Base-by-base conservation (phyloP, 139 green algal genomes). In the Chlorella ohadii region DNA sequence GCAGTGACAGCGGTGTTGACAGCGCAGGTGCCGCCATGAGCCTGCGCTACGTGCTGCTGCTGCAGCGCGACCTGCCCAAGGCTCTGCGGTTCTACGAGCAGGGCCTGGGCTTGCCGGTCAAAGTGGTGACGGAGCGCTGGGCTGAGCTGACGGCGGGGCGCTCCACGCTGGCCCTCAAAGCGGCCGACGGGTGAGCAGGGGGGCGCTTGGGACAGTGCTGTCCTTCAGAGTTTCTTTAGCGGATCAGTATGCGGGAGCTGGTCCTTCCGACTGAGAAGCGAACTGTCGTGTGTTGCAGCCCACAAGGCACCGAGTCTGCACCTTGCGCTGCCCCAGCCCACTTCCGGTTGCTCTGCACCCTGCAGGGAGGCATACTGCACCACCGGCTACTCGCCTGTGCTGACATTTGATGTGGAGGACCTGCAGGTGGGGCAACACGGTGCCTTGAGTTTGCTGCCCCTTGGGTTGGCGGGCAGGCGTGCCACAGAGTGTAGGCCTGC, bases 351-450 rank as follows among this genome's bases (percentile, higher is more conserved):
- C n/a, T n/a, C n/a, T n/a, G n/a, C n/a, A n/a, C n/a, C n/a, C 4
- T 79, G 77, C 78, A 94, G 91, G 36, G 89, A 95, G 73, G 93
- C 92, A 1, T 92, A 91, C 31, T 91, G 87, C 80, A 90, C 72
- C 22, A 87, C 78, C 12, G 90, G 94, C 34, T 97, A 95, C 33
- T 73, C 68, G 22, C 86, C 86, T 7, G 55, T 90, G 61, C 36
- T 97, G 31, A 70, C 84, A 1, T 97, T 97, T 71, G 82, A 88
- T 20, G 94, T 97, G 36, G n/a, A 80, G 1, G 93, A 97, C 81
- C 63, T 97, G 41, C 88, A 97, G 57, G 68, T 59, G 51, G 9
- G 51, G 7, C 11, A 16, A 22, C 51, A 59, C 12, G 15, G 51
- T 19, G 44, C n/a, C 44, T 51, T 51, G 7, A 51, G 44, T 16